A percentile compares a stretch with the other conserved stretches of the same genome.
phyloP scores from a whole-genome alignment of 805 yeast genomes.

The Candida qinlingensis region DNA sequence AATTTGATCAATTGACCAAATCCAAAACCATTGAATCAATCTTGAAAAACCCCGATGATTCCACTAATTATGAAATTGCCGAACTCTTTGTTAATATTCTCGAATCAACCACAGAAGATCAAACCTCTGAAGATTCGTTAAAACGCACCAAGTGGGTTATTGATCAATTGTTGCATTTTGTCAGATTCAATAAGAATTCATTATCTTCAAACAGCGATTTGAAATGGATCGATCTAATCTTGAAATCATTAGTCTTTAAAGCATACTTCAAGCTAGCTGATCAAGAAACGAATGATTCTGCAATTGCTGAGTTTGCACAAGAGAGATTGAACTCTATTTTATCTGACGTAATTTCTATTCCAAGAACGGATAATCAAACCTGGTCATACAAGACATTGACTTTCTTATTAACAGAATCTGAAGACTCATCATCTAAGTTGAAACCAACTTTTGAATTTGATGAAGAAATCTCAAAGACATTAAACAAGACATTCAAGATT shows the following conservation, averaged over 20 bases:
- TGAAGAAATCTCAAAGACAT: conserved; percentile 46
- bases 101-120: conserved; percentile 5
- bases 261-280: conserved; percentile 27
- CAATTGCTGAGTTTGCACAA: conserved; percentile 40
- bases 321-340: conserved; percentile 68
- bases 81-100: conserved; percentile 18
- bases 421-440: conserved; percentile 11
- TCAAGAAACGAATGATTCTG: conserved; percentile 10
- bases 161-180: conserved; percentile 51
- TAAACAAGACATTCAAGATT: conserved; percentile 42
- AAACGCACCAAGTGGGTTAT: conserved; percentile 44
- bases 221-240: conserved; percentile 27
- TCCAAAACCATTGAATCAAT: conserved; percentile 52
- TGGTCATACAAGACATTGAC: conserved; percentile 59
- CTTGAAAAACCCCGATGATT: conserved; percentile 7
- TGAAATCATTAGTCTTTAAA: conserved; percentile 26
- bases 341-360: conserved; percentile 45
- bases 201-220: conserved; percentile 19
- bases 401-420: conserved; percentile 27
- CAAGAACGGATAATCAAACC: conserved; percentile 39
- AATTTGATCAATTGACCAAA: conserved; percentile 74
- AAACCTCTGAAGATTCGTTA: conserved; percentile 10
- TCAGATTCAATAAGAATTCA: conserved; percentile 37
- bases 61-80: conserved; percentile 12
- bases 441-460: conserved; percentile 44